These are phyloP conservation scores for Trichoderma sp. DNA, from an alignment of 2,329 filamentous ascomycete genomes.

Conservation along the genomic window DNA sequence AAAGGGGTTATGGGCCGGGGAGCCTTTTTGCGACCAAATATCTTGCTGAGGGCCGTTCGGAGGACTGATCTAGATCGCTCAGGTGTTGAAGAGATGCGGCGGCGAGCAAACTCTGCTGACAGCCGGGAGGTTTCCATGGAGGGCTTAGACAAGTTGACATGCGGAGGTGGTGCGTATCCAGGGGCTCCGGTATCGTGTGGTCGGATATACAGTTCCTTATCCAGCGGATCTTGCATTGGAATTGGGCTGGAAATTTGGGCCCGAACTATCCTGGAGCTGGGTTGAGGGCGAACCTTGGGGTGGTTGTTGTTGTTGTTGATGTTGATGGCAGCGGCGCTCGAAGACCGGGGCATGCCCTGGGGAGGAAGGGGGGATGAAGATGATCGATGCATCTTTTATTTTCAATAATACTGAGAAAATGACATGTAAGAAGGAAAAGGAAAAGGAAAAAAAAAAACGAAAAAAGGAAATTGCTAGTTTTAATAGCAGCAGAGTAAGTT, in stretches of 20 bases:
- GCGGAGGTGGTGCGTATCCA: not conserved
- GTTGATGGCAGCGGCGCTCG: slow-evolving; percentile 20
- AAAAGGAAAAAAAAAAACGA: too few relatives aligned
- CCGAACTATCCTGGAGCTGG: slow-evolving; percentile 51
- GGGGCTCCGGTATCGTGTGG: not conserved
- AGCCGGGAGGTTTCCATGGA: slow-evolving; percentile 18
- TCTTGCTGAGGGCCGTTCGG: slow-evolving; percentile 57
- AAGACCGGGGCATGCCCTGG: slow-evolving; percentile 19
- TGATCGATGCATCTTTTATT: slow-evolving; percentile 19
- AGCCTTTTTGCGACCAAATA: slow-evolving; percentile 64
- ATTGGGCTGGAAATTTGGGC: slow-evolving; percentile 66
- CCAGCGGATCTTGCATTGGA: slow-evolving; percentile 53
- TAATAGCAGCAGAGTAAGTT: slow-evolving; percentile 5
- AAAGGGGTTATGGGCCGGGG: slow-evolving; percentile 32
- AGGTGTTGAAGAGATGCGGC: slow-evolving; percentile 20
- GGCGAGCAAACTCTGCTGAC: slow-evolving; percentile 3
- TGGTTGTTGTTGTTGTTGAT: not conserved
- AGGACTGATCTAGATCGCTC: slow-evolving; percentile 54
- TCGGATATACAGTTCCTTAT: slow-evolving; percentile 59
- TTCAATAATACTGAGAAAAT: slow-evolving; percentile 13
- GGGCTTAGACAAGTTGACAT: not conserved
- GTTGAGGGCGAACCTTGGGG: slow-evolving; percentile 17
- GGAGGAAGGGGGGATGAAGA: slow-evolving; percentile 19
- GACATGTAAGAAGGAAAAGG: slow-evolving; percentile 1
- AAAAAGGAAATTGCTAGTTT: not conserved